Evolutionary conservation across 805 yeast species (phyloP).

Genomic region (Candida bentonensis): DNA sequence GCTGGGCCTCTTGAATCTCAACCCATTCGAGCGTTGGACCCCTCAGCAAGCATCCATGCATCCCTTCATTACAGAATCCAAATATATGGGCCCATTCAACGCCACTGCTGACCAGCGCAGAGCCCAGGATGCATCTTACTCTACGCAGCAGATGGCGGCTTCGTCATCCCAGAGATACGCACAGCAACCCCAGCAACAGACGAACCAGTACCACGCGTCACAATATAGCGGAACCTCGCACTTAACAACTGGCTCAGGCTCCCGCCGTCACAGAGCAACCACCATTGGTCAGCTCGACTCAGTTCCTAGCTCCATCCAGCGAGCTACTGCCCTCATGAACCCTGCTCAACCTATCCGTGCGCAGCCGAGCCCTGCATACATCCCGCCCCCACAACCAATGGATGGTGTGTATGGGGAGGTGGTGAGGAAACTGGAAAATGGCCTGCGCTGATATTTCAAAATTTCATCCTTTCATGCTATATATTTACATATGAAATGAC

Average conservation of each 20-base stretch:
- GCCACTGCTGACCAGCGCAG: conserved; percentile 8
- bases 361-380: conserved; percentile 27
- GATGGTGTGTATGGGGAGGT: background rate
- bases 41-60: conserved; percentile 91
- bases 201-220: background rate
- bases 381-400: conserved; percentile 24
- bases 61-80: conserved; percentile 66
- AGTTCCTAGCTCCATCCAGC: conserved; percentile 27
- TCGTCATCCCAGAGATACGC: background rate
- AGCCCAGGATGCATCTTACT: conserved; percentile 4
- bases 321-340: conserved; percentile 27
- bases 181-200: conserved; percentile 6
- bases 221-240: background rate
- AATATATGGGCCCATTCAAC: conserved; percentile 32
- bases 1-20: conserved; percentile 60
- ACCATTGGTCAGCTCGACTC: conserved; percentile 27
- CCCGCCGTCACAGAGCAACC: conserved; percentile 23
- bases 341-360: conserved; percentile 24
- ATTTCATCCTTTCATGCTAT: background rate
- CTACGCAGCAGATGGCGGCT: conserved; percentile 2
- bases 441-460: background rate
- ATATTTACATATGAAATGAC: background rate
- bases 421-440: background rate
- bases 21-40: conserved; percentile 91
- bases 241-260: background rate